Conservation (phyloP, 306 rosid genomes). For the Medicago lupulina region DNA sequence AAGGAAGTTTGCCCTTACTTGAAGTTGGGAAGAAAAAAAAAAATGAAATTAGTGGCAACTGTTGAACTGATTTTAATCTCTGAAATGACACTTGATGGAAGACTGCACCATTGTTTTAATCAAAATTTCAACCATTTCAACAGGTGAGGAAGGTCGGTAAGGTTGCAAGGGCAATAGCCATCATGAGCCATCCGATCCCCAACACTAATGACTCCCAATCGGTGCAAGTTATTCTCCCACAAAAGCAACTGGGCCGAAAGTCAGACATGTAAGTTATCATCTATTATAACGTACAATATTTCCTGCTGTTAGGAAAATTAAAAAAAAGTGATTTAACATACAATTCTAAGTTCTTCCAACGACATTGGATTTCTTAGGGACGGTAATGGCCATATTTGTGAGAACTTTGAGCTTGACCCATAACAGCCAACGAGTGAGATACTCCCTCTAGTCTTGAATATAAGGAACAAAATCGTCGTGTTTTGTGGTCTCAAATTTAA, state of each 20-base stretch:
- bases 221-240: slow-evolving; percentile 94
- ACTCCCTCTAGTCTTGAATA: background rate
- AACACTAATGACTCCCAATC: slow-evolving; percentile 85
- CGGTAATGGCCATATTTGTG: background rate
- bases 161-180: slow-evolving; percentile 98
- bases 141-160: slow-evolving; percentile 95
- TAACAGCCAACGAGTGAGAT: background rate
- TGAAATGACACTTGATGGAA: slow-evolving; percentile 20
- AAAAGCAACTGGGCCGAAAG: slow-evolving; percentile 92
- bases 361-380: slow-evolving; percentile 1
- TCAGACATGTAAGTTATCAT: slow-evolving; percentile 92
- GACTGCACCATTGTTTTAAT: slow-evolving; percentile 29
- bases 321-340: background rate
- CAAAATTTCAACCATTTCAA: slow-evolving; percentile 43
- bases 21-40: slow-evolving; percentile 26
- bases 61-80: slow-evolving; percentile 39
- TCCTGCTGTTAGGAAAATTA: slow-evolving; percentile 11
- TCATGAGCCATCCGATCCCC: slow-evolving; percentile 96
- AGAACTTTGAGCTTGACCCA: slow-evolving; percentile 1
- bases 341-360: background rate
- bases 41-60: slow-evolving; percentile 14
- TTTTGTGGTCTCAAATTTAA: too few species aligned
- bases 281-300: background rate
- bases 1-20: slow-evolving; percentile 5
- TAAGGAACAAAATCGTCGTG: background rate